Percentiles rank a stretch among this genome's conserved stretches.
Conservation (phyloP, 345 rosid genomes). For the Dipteronia dyeriana region DNA sequence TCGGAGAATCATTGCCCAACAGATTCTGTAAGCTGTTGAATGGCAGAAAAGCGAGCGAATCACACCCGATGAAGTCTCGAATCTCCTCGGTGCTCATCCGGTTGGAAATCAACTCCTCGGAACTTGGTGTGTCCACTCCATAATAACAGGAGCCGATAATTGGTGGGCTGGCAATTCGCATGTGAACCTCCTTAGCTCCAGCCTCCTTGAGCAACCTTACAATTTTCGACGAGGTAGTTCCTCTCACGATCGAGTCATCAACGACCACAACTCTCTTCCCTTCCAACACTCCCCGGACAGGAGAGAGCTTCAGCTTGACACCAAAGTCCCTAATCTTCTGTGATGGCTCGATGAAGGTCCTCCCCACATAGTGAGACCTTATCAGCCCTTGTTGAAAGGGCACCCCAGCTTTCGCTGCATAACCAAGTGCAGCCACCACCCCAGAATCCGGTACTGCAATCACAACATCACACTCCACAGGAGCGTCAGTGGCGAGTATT, state of each 20-base stretch:
- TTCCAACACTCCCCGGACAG: slow-evolving; percentile 76
- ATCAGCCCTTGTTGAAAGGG: slow-evolving; percentile 87
- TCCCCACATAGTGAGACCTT: slow-evolving; percentile 93
- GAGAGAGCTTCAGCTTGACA: slow-evolving; percentile 92
- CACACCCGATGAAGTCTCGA: slow-evolving; percentile 70
- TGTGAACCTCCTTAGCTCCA: slow-evolving; percentile 93
- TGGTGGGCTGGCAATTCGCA: slow-evolving; percentile 98
- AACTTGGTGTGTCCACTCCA: slow-evolving; percentile 95
- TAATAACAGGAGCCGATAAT: slow-evolving; percentile 81
- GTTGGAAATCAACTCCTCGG: slow-evolving; percentile 89
- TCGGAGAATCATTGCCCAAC: slow-evolving; percentile 50
- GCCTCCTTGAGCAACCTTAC: slow-evolving; percentile 85
- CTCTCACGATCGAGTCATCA: slow-evolving; percentile 94
- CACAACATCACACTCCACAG: slow-evolving; percentile 91
- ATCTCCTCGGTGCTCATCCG: slow-evolving; percentile 81
- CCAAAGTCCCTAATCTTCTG: slow-evolving; percentile 97
- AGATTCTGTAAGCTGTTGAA: slow-evolving; percentile 62
- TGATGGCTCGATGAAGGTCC: slow-evolving; percentile 91
- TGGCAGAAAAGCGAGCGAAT: slow-evolving; percentile 81
- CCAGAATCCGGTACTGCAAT: slow-evolving; percentile 98
- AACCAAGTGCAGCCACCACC: slow-evolving; percentile 92
- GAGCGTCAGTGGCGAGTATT: slow-evolving; percentile 76
- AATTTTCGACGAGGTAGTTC: slow-evolving; percentile 88
- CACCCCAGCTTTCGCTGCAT: slow-evolving; percentile 82
- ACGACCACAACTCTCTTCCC: slow-evolving; percentile 95